These are phyloP conservation scores for Rhynchosporium agropyri DNA, from an alignment of 2,329 filamentous ascomycete genomes.

Conservation along the genomic window DNA sequence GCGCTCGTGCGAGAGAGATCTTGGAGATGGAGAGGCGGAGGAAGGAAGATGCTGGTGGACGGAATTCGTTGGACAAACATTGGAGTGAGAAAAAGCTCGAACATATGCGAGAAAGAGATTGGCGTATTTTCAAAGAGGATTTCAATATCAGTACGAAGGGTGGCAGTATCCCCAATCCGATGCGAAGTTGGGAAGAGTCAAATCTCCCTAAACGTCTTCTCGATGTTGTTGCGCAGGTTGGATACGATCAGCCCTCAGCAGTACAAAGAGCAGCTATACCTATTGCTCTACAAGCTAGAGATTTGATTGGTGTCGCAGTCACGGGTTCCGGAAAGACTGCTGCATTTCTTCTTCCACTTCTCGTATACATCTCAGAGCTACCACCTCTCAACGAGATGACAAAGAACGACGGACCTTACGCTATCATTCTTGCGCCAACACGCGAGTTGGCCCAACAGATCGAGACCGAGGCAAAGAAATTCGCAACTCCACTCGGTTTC, in stretches of 20 bases:
- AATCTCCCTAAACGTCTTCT: constrained; percentile 75
- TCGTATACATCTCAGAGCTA: constrained; percentile 92
- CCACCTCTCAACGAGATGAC: constrained; percentile 82
- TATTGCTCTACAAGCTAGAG: constrained; percentile 87
- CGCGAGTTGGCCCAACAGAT: constrained; percentile 98
- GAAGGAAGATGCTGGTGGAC: constrained; percentile 69
- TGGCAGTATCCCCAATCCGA: constrained; percentile 88
- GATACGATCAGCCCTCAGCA: constrained; percentile 88
- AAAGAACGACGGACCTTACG: constrained; percentile 94
- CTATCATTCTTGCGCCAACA: constrained; percentile 94
- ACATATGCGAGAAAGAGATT: constrained; percentile 96
- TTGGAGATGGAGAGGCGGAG: constrained; percentile 82
- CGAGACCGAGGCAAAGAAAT: constrained; percentile 90
- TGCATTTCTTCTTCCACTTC: constrained; percentile 85
- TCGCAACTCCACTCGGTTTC: constrained; percentile 87
- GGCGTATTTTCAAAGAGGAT: constrained; percentile 99
- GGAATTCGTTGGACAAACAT: constrained; percentile 83
- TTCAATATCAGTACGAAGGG: constrained; percentile 97
- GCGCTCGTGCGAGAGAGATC: constrained; percentile 74
- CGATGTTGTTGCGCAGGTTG: constrained; percentile 79
- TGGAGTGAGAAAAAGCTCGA: constrained; percentile 93
- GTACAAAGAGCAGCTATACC: constrained; percentile 95
- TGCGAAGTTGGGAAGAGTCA: constrained; percentile 92
- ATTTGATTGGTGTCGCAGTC: constrained; percentile 97
- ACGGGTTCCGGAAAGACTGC: constrained; percentile 99